A percentile compares a stretch with the other conserved stretches of the same genome.
Evolutionary conservation across 257 asterid genomes (phyloP).

Genomic region (Solanum habrochaites): DNA sequence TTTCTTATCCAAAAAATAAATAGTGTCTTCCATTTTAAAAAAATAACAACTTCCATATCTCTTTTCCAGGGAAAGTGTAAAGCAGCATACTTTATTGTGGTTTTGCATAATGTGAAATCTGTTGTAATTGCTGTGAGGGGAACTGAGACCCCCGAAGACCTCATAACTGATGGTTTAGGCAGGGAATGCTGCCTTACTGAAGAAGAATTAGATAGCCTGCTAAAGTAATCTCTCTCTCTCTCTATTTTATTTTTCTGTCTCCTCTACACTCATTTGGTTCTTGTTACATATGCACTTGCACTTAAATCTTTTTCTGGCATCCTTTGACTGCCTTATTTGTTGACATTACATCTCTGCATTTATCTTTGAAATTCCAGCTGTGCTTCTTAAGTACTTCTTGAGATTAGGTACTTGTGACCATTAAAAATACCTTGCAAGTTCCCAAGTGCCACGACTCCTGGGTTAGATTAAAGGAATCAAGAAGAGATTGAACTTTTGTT

Average conservation of each 20-base stretch:
- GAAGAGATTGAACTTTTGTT: background rate
- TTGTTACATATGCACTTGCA: background rate
- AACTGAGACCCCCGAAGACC: conserved; percentile 28
- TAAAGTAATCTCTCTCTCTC: background rate
- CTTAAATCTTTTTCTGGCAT: background rate
- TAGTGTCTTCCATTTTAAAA: background rate
- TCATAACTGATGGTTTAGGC: conserved; percentile 22
- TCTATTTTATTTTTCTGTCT: background rate
- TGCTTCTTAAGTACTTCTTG: background rate
- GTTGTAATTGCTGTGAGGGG: conserved; percentile 23
- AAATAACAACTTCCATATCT: background rate
- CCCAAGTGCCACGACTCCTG: background rate
- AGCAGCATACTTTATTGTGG: conserved; percentile 19
- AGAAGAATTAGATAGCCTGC: conserved; percentile 12
- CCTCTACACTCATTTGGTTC: background rate
- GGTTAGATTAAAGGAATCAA: background rate
- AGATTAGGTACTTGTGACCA: background rate
- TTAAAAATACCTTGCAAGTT: background rate
- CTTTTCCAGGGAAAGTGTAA: conserved; percentile 15
- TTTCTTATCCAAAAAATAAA: background rate
- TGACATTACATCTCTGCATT: background rate
- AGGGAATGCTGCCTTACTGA: conserved; percentile 14
- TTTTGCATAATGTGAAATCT: conserved; percentile 14
- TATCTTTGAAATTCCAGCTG: background rate
- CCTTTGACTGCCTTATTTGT: background rate